Base-by-base conservation (phyloP, 129 eudicot species). In the Smallanthus sonchifolius region DNA sequence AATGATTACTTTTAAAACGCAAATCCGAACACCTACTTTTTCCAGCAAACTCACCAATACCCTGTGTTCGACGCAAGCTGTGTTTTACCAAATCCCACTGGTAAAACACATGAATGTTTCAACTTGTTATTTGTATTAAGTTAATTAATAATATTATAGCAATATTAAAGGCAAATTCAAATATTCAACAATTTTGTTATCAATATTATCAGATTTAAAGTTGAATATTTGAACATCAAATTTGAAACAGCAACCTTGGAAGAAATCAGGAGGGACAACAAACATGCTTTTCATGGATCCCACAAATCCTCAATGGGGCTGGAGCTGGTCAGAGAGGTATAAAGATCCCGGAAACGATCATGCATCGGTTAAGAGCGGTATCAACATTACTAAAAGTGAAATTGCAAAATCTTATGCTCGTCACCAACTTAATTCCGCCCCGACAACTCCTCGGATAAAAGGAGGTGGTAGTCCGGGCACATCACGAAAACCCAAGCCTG, bases 321-420 rank as follows among this genome's bases (percentile, higher is more conserved):
- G 98, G 98, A 92, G 98, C 83, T 92, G 98, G 98, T 81, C 91
- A 65, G 98, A 92, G 62, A 81, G 98, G 44, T 89, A 89, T 83
- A 87, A 78, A 71, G 78, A 79, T 14, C 20, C 74, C 2, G 81
- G 67, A 74, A 80, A 68, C 20, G 87, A 92, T n/a, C 79, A 77
- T 37, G 24, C 83, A 67, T 82, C 91, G 16, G 79, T 75, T 34
- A 88, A 81, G 40, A 83, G 77, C n/a, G 82, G 77, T 32, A 10
- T 72, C 78, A 77, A 70, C 74, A 57, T 74, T 39, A 47, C 84
- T 40, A 80, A 78, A 32, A 86, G 87, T 16, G 92, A 87, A 83
- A 87, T 92, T 34, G 84, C 92, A 39, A 92, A 92, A 75, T 79
- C 98, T 1, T 92, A 86, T 55, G 92, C 95, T 39, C 95, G 95